Evolutionary conservation across 495 filamentous ascomycete species (phyloP).

Genomic region (Friedmanniomyces simplex): DNA sequence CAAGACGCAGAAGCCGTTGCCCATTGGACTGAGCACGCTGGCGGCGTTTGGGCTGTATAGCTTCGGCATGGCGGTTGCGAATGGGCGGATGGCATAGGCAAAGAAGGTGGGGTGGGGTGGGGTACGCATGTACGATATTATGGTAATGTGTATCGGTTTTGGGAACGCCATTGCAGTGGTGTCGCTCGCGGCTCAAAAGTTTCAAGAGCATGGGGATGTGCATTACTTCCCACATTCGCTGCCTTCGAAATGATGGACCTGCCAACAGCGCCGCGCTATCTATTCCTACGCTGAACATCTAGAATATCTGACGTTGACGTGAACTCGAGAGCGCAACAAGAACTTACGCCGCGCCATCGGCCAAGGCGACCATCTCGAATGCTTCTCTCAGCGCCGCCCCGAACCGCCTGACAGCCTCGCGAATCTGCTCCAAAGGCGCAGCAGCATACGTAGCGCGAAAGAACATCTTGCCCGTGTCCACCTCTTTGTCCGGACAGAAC

Average conservation of each 20-base stretch:
- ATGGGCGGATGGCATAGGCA: background rate
- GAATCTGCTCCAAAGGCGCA: conserved; percentile 62
- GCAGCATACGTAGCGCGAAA: conserved; percentile 86
- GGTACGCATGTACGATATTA: too few species aligned
- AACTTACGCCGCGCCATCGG: background rate
- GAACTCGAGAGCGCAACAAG: too few species aligned
- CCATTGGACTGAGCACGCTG: conserved; percentile 56
- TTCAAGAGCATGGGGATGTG: background rate
- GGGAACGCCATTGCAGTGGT: background rate
- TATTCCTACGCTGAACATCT: background rate
- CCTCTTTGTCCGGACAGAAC: conserved; percentile 60
- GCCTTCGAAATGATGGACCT: background rate
- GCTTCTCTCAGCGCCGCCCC: conserved; percentile 55
- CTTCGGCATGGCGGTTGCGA: conserved; percentile 46
- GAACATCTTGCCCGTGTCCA: conserved; percentile 51
- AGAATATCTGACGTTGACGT: too few species aligned
- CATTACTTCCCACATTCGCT: background rate
- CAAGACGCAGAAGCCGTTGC: conserved; percentile 63
- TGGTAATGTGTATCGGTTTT: too few species aligned
- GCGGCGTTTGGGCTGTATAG: conserved; percentile 48
- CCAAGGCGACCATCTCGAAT: conserved; percentile 38
- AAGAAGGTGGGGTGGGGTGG: too few species aligned
- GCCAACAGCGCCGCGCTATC: background rate
- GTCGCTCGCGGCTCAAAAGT: background rate
- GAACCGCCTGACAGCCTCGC: conserved; percentile 67